Conservation (phyloP, 192 early-diverging fungal species). For the Entomortierella chlamydospora region DNA sequence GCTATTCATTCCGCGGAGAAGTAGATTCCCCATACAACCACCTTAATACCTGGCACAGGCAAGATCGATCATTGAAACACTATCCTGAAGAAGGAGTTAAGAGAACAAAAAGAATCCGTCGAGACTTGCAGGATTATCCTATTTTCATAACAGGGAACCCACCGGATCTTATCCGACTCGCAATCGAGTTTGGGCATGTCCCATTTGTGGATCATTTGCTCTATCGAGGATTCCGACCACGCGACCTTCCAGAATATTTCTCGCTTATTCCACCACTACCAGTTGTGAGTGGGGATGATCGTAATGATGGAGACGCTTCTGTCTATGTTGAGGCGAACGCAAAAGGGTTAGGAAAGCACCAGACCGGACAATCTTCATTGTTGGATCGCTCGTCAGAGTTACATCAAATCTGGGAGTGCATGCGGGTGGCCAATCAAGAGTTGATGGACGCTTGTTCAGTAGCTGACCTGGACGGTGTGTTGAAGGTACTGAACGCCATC, state of each 20-base stretch:
- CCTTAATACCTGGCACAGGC: not conserved
- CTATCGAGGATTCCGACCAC: slow-evolving; percentile 39
- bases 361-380: not conserved
- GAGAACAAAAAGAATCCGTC: slow-evolving; percentile 20
- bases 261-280: slow-evolving; percentile 18
- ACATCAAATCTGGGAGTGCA: slow-evolving; percentile 42
- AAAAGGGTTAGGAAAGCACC: no score
- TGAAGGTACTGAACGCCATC: slow-evolving; percentile 27
- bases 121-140: slow-evolving; percentile 43
- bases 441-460: slow-evolving; percentile 35
- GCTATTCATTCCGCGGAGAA: slow-evolving; percentile 39
- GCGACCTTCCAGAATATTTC: slow-evolving; percentile 45
- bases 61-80: not conserved
- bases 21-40: not conserved
- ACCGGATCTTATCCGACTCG: slow-evolving; percentile 37
- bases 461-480: slow-evolving; percentile 24
- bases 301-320: not conserved
- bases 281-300: not conserved
- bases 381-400: slow-evolving; percentile 25
- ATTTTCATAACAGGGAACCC: slow-evolving; percentile 49
- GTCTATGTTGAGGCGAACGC: no score
- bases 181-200: slow-evolving; percentile 47
- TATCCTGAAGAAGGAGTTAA: not conserved
- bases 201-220: slow-evolving; percentile 48
- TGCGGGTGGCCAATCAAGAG: slow-evolving; percentile 37